phyloP scores from a whole-genome alignment of 768 basidiomycete species.

The Pisolithus sp. region DNA sequence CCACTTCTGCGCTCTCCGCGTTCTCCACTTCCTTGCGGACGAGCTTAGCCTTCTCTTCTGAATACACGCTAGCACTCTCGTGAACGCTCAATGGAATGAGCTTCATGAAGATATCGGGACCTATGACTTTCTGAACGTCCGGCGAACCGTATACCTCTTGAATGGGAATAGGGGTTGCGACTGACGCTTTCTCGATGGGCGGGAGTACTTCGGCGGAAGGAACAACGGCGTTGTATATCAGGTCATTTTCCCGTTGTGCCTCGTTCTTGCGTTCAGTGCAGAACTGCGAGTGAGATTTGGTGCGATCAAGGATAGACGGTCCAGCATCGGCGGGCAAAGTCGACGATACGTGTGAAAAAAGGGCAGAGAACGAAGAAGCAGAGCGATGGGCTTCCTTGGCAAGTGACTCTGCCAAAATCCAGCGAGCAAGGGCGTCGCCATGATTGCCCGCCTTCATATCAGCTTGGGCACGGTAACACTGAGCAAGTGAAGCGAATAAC shows the following conservation, averaged over 20 bases:
- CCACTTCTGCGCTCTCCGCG: slow-evolving; percentile 76
- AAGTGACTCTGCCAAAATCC: slow-evolving; percentile 65
- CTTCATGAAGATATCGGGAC: slow-evolving; percentile 80
- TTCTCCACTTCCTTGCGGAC: slow-evolving; percentile 86
- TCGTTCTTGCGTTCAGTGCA: slow-evolving; percentile 70
- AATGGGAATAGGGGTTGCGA: slow-evolving; percentile 83
- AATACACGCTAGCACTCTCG: slow-evolving; percentile 93
- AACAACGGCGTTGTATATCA: slow-evolving; percentile 91
- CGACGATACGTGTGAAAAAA: slow-evolving; percentile 70
- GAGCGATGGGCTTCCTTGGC: slow-evolving; percentile 79
- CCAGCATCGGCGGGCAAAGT: slow-evolving; percentile 86
- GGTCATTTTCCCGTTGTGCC: slow-evolving; percentile 86
- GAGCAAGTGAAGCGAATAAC: slow-evolving; percentile 77
- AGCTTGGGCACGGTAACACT: slow-evolving; percentile 79
- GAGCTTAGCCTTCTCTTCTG: slow-evolving; percentile 96
- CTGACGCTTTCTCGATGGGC: slow-evolving; percentile 70
- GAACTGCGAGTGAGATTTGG: slow-evolving; percentile 74
- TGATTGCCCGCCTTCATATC: slow-evolving; percentile 74
- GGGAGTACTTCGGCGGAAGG: slow-evolving; percentile 77
- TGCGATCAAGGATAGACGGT: slow-evolving; percentile 70
- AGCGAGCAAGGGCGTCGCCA: slow-evolving; percentile 79
- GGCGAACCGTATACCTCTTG: slow-evolving; percentile 89
- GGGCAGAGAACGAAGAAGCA: slow-evolving; percentile 60
- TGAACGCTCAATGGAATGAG: slow-evolving; percentile 92
- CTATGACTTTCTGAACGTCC: slow-evolving; percentile 93